Percentiles rank a stretch among this genome's conserved stretches.
These are phyloP conservation scores for Apiotrichum siamense DNA, from an alignment of 1,284 basidiomycete species.

Conservation along the genomic window DNA sequence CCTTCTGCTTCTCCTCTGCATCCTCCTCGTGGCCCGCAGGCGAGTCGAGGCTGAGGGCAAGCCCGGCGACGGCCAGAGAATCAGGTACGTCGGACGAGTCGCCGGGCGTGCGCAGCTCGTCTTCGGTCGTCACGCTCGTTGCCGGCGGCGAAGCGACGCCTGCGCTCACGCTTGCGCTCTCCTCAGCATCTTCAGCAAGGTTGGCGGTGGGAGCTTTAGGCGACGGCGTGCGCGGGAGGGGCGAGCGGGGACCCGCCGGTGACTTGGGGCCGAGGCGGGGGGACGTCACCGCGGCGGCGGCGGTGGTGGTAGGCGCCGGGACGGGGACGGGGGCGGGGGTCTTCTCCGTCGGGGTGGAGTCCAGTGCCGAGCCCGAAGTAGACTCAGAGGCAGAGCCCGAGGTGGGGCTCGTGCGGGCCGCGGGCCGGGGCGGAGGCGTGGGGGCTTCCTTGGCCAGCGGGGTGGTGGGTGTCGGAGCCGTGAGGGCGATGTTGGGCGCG, in stretches of 20 bases:
- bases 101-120: background rate
- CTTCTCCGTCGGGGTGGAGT: background rate
- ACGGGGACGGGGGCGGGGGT: background rate
- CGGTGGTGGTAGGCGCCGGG: too few relatives aligned
- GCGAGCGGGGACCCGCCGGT: background rate
- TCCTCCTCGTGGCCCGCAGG: too few relatives aligned
- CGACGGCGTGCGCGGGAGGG: background rate
- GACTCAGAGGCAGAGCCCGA: too few relatives aligned
- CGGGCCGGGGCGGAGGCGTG: too few relatives aligned
- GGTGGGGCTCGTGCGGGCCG: too few relatives aligned
- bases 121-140: background rate
- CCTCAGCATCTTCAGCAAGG: too few relatives aligned
- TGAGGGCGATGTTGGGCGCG: too few relatives aligned
- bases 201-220: too few relatives aligned
- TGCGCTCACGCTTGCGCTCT: too few relatives aligned
- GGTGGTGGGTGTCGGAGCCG: background rate
- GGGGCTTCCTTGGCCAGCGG: background rate
- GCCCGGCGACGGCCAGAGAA: background rate
- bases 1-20: too few relatives aligned
- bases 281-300: background rate
- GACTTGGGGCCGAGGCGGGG: background rate
- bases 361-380: too few relatives aligned
- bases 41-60: too few relatives aligned
- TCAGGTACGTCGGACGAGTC: background rate
- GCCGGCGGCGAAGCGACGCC: background rate